phyloP scores from a whole-genome alignment of 2,329 filamentous ascomycete genomes.

The Cercospora citrullina region DNA sequence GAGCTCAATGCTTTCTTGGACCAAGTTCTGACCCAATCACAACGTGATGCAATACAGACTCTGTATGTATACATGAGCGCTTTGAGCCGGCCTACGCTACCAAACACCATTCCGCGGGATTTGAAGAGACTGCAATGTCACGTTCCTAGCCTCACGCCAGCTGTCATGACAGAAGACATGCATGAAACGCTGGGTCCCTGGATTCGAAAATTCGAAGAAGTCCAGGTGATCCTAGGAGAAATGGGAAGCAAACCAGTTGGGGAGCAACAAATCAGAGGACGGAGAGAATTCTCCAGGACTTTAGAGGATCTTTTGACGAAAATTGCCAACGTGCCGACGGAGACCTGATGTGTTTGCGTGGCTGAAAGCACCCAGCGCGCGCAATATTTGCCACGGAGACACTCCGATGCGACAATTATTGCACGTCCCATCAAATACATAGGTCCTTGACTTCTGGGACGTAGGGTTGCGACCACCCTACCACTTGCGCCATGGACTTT shows the following conservation, averaged over 20 bases:
- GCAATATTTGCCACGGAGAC: too few species aligned
- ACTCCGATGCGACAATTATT: neutral
- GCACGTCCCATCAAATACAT: neutral
- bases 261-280: neutral
- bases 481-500: neutral
- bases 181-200: slow-evolving; percentile 12
- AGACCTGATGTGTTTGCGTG: neutral
- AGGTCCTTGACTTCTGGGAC: neutral
- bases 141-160: slow-evolving; percentile 3
- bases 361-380: neutral
- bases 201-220: slow-evolving; percentile 12
- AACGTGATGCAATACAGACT: slow-evolving; percentile 16
- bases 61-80: slow-evolving; percentile 19
- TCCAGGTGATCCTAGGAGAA: slow-evolving; percentile 15
- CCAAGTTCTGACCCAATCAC: slow-evolving; percentile 9
- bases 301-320: neutral
- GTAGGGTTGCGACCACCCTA: neutral
- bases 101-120: slow-evolving; percentile 4
- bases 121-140: slow-evolving; percentile 17
- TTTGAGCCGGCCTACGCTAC: slow-evolving; percentile 17
- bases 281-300: neutral
- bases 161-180: slow-evolving; percentile 6
- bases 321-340: fast-evolving
- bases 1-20: slow-evolving; percentile 22
- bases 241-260: neutral